phyloP scores from a whole-genome alignment of 345 rosid genomes.

The Populus alba region DNA sequence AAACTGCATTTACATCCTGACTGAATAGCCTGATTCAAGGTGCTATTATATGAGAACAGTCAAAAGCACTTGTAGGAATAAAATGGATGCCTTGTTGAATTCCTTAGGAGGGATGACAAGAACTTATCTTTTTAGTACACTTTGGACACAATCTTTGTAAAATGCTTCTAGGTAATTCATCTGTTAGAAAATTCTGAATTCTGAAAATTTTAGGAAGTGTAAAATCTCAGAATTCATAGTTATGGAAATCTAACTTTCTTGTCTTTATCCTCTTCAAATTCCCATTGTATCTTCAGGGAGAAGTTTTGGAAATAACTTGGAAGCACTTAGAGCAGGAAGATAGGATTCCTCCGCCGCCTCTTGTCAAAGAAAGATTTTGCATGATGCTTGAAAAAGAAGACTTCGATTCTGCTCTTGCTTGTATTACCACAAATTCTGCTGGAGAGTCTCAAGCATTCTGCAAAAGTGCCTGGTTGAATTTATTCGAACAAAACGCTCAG shows the following conservation, averaged over 20 bases:
- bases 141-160: no score
- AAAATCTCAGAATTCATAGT: no score
- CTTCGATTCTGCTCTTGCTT: conserved; percentile 44
- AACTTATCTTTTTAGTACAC: no score
- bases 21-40: no score
- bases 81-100: no score
- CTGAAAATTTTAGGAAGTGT: no score
- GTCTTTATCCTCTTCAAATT: background rate
- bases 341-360: conserved; percentile 51
- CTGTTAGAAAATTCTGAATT: no score
- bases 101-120: no score
- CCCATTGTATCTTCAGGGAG: conserved; percentile 38
- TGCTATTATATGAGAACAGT: background rate
- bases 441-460: conserved; percentile 43
- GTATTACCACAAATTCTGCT: conserved; percentile 30
- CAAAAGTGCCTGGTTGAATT: conserved; percentile 48
- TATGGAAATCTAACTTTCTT: no score
- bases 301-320: conserved; percentile 72
- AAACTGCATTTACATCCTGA: no score
- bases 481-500: conserved; percentile 37
- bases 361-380: conserved; percentile 68
- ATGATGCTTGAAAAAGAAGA: conserved; percentile 58
- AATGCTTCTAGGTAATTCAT: no score
- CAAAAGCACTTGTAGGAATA: background rate
- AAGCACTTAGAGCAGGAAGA: conserved; percentile 43